Evolutionary conservation across 345 rosid genomes (phyloP), one percentile per base, ranked within the genome.

Genomic region (Salix koriyanagi): DNA sequence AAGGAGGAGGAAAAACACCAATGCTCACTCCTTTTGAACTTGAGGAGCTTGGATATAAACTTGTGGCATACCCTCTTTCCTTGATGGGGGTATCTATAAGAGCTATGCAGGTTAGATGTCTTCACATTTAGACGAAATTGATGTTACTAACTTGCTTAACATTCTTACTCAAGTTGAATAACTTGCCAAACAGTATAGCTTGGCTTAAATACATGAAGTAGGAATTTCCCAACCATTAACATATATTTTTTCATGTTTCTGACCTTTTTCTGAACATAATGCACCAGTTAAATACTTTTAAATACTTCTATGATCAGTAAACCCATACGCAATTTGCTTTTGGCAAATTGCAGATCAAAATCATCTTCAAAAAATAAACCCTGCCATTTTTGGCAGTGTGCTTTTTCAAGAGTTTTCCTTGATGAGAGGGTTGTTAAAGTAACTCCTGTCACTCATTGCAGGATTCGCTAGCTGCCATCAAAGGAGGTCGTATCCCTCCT

Each of bases 1-100:
- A 94, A 90, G 97, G 91, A 74, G 96, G 99, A 50, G 99, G 99
- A 15, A 95, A 91, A 80, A 75, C 88, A 34, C 96, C 97, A 7
- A 90, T 93, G 32, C 81, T 90, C 19, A 85, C 81, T 85, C 94
- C 94, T 5, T 79, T 89, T 69, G 97, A 95, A 80, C 90, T 93
- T 65, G 97, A 93, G 79, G 94, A 88, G 79, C 68, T 95, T 52
- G 97, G 97, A 74, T 95, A 85, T 82, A 93, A 95, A 83, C 87
- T 95, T 73, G 97, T 89, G n/a, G 87, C 76, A 11, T 95, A 95
- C 82, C 97, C 97, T 4, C 87, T 89, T 77, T 91, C 96, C 81
- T 85, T 93, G 83, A 88, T 95, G 36, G 97, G 97, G 37, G 98
- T 90, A 65, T 91, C 97, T 54, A 89, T 95, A 52, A 90, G 66